Percentiles rank a stretch among this genome's conserved stretches.
These are phyloP conservation scores for Diaporthe batatas DNA, from an alignment of 2,329 filamentous ascomycete species.

Conservation along the genomic window DNA sequence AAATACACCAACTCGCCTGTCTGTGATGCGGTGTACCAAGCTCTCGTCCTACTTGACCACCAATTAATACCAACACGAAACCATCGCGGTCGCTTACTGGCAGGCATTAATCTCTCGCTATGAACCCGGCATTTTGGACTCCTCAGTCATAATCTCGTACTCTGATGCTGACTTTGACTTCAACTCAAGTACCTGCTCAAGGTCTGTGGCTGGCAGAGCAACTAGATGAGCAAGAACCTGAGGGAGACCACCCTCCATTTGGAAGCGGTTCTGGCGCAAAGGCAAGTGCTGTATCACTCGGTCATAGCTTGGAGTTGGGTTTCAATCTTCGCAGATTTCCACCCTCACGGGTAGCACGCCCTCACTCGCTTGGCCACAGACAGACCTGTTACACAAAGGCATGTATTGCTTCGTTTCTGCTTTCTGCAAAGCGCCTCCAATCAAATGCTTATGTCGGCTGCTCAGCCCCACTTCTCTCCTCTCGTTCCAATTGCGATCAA, in stretches of 20 bases:
- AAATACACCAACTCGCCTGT: background rate
- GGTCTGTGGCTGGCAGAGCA: background rate
- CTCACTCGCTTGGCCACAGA: background rate
- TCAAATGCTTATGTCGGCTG: background rate
- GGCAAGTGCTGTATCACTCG: background rate
- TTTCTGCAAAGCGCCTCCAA: background rate
- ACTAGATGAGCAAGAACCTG: background rate
- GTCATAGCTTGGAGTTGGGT: background rate
- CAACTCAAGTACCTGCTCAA: background rate
- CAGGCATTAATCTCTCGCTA: no score
- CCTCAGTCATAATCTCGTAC: background rate
- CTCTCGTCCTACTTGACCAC: no score
- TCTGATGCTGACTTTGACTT: background rate
- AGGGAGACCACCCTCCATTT: background rate
- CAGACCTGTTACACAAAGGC: background rate
- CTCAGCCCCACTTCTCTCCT: constrained; percentile 4
- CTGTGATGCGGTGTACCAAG: no score
- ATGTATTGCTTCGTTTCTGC: background rate
- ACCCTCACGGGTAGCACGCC: background rate
- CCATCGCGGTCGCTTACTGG: no score
- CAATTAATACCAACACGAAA: background rate
- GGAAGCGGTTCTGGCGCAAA: background rate
- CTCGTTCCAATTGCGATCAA: constrained; percentile 21
- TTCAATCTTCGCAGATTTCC: background rate
- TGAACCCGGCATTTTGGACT: background rate